phyloP scores from a whole-genome alignment of 306 rosid species.

The Glycine soja region DNA sequence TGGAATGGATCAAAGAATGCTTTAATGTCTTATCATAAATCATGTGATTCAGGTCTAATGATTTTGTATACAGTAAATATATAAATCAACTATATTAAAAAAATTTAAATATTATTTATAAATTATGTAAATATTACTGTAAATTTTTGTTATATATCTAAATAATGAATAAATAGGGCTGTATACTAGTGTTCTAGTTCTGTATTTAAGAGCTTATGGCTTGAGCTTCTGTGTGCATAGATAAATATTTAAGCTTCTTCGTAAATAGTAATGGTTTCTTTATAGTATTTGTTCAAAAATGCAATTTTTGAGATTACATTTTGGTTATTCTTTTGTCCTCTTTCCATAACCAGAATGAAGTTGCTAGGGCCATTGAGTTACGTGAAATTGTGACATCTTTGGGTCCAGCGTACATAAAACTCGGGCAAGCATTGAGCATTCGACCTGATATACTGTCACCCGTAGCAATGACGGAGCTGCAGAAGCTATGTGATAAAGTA shows the following conservation, averaged over 20 bases:
- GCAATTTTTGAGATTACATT: conserved; percentile 28
- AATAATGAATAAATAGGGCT: neutral
- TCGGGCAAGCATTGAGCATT: conserved; percentile 98
- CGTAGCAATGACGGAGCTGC: conserved; percentile 94
- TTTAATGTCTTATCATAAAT: neutral
- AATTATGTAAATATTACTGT: neutral
- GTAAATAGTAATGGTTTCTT: conserved; percentile 13
- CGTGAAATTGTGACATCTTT: conserved; percentile 97
- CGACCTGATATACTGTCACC: conserved; percentile 98
- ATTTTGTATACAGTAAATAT: neutral
- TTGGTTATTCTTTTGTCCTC: conserved; percentile 34
- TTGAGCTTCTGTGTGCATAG: conserved; percentile 2
- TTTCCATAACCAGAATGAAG: conserved; percentile 83
- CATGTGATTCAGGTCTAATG: neutral
- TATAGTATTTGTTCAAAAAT: conserved; percentile 21
- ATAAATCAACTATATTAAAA: neutral
- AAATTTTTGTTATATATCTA: conserved; percentile 1
- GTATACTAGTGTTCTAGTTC: conserved; percentile 38
- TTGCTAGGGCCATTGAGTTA: conserved; percentile 90
- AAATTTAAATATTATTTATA: neutral
- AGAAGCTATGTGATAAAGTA: conserved; percentile 98
- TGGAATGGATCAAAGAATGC: neutral
- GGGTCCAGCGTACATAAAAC: conserved; percentile 99
- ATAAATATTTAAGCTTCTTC: conserved; percentile 12
- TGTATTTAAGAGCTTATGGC: conserved; percentile 34